phyloP scores from a whole-genome alignment of 2,329 filamentous ascomycete species.

The Epichloe sibirici region DNA sequence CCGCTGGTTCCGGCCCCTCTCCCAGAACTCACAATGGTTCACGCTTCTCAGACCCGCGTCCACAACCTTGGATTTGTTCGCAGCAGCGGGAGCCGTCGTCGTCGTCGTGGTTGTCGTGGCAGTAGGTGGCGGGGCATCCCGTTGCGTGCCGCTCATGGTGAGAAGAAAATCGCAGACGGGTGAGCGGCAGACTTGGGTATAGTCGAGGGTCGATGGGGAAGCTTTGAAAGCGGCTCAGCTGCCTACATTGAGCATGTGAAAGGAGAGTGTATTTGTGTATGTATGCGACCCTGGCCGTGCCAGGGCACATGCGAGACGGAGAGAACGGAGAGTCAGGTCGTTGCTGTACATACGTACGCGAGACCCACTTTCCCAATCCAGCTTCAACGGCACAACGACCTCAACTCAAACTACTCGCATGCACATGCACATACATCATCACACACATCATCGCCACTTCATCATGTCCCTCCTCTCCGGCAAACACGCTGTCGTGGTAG shows the following conservation, averaged over 20 bases:
- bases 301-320: not conserved
- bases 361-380: not conserved
- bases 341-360: not conserved
- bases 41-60: slow-evolving; percentile 73
- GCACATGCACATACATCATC: no score
- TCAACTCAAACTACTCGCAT: no score
- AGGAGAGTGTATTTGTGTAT: not conserved
- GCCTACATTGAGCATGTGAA: slow-evolving; percentile 2
- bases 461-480: slow-evolving; percentile 25
- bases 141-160: slow-evolving; percentile 21
- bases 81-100: not conserved
- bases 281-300: no score
- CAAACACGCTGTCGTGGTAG: slow-evolving; percentile 51
- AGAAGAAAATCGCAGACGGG: not conserved
- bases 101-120: not conserved
- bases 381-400: not conserved
- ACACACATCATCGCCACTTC: not conserved
- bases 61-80: slow-evolving; percentile 17
- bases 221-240: not conserved
- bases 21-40: slow-evolving; percentile 51
- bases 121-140: slow-evolving; percentile 18
- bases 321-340: not conserved
- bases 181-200: slow-evolving; percentile 1
- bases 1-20: not conserved
- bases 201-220: slow-evolving; percentile 1